Evolutionary conservation across 352 stramenopile species (phyloP).

Genomic region (Phytopythium delawarense): DNA sequence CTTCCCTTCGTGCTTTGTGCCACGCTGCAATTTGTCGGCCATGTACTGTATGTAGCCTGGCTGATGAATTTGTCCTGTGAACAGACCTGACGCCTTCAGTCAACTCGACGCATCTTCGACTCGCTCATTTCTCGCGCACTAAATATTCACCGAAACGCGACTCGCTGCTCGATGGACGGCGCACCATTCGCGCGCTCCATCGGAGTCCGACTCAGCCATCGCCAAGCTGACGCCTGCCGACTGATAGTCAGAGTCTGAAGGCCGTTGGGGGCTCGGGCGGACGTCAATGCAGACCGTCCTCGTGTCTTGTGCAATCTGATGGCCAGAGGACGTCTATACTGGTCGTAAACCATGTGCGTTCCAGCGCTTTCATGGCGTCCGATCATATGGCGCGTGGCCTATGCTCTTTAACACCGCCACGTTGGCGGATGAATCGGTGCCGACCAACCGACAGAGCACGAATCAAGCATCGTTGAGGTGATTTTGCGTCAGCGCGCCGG

Average conservation of each 20-base stretch:
- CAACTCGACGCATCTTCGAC: background rate
- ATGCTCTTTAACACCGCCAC: background rate
- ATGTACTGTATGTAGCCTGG: background rate
- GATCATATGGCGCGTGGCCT: background rate
- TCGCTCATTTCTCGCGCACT: background rate
- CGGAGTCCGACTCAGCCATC: too few relatives aligned
- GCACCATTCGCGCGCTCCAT: too few relatives aligned
- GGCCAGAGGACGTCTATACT: background rate
- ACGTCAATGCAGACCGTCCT: too few relatives aligned
- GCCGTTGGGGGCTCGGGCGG: too few relatives aligned
- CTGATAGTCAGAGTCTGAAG: too few relatives aligned
- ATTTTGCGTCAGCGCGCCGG: background rate
- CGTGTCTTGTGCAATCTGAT: background rate
- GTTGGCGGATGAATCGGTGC: too few relatives aligned
- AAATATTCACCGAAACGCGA: background rate
- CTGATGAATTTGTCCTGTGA: background rate
- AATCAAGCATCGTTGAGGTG: background rate
- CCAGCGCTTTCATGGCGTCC: background rate
- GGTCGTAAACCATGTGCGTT: background rate
- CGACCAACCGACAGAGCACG: too few relatives aligned
- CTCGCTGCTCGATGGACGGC: background rate
- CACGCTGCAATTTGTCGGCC: background rate
- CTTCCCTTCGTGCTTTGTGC: background rate
- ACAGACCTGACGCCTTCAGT: background rate
- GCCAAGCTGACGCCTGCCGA: too few relatives aligned